phyloP scores from a whole-genome alignment of 177 flowering plant genomes.

The Vitis hybrid region DNA sequence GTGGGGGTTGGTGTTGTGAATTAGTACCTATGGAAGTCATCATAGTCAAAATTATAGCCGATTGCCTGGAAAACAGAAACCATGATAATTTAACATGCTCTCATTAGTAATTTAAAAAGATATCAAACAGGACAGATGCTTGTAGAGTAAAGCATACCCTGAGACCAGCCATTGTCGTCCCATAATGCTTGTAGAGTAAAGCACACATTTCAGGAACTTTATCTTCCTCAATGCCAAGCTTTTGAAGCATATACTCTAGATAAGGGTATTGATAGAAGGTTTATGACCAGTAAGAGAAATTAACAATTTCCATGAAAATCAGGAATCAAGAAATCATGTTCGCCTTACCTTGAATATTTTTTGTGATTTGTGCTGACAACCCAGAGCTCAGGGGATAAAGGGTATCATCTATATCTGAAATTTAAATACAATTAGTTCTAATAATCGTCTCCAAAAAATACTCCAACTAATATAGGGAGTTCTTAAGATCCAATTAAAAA shows the following conservation, averaged over 20 bases:
- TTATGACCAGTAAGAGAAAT: conserved; percentile 1
- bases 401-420: conserved; percentile 90
- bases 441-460: too few species aligned
- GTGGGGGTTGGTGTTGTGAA: background rate
- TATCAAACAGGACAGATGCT: background rate
- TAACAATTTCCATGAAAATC: background rate
- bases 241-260: conserved; percentile 73
- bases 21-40: conserved; percentile 80
- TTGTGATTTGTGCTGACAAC: conserved; percentile 41
- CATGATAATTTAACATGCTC: background rate
- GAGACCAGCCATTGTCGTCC: conserved; percentile 98
- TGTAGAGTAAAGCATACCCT: conserved; percentile 41
- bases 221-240: conserved; percentile 67
- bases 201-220: conserved; percentile 55
- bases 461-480: too few species aligned
- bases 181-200: conserved; percentile 69
- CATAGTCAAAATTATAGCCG: conserved; percentile 81
- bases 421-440: background rate
- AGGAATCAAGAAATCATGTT: background rate
- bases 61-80: conserved; percentile 53
- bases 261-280: background rate
- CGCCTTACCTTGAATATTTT: conserved; percentile 70
- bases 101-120: background rate
- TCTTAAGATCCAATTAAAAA: too few species aligned
- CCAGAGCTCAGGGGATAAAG: conserved; percentile 83